Percentiles rank a stretch among this genome's conserved stretches.
Evolutionary conservation across 768 basidiomycete species (phyloP).

Genomic region (Boletus vermiculosoides): DNA sequence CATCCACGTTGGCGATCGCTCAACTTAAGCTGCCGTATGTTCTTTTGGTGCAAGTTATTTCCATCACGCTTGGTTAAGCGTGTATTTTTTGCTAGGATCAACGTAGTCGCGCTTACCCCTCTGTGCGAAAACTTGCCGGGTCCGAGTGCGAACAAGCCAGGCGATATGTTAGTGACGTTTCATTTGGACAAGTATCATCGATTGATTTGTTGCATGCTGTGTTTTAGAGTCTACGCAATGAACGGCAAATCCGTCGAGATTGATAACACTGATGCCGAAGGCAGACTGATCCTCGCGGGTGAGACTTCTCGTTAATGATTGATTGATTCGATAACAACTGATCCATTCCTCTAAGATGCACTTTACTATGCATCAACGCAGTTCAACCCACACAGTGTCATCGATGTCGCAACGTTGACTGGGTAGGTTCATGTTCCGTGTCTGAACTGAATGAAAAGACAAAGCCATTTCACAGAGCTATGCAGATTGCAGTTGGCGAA

Average conservation of each 20-base stretch:
- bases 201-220: neutral
- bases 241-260: slow-evolving; percentile 86
- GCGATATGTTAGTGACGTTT: slow-evolving; percentile 62
- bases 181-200: neutral
- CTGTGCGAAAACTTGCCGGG: slow-evolving; percentile 88
- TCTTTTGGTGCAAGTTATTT: neutral
- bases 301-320: slow-evolving; percentile 12
- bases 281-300: slow-evolving; percentile 74
- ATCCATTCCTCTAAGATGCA: slow-evolving; percentile 50
- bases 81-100: slow-evolving; percentile 48
- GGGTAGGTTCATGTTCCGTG: slow-evolving; percentile 43
- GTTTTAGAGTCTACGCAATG: slow-evolving; percentile 71
- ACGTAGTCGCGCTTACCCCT: slow-evolving; percentile 70
- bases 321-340: neutral
- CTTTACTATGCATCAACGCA: slow-evolving; percentile 77
- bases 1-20: slow-evolving; percentile 74
- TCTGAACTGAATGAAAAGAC: neutral
- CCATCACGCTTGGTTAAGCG: neutral
- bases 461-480: slow-evolving; percentile 48
- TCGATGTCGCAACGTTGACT: slow-evolving; percentile 88
- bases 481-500: slow-evolving; percentile 72
- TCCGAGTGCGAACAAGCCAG: slow-evolving; percentile 65
- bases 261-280: slow-evolving; percentile 87
- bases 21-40: slow-evolving; percentile 77
- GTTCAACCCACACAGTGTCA: slow-evolving; percentile 77